Evolutionary conservation across 108 stramenopile species (phyloP).

Genomic region (Licmophora abbreviata): DNA sequence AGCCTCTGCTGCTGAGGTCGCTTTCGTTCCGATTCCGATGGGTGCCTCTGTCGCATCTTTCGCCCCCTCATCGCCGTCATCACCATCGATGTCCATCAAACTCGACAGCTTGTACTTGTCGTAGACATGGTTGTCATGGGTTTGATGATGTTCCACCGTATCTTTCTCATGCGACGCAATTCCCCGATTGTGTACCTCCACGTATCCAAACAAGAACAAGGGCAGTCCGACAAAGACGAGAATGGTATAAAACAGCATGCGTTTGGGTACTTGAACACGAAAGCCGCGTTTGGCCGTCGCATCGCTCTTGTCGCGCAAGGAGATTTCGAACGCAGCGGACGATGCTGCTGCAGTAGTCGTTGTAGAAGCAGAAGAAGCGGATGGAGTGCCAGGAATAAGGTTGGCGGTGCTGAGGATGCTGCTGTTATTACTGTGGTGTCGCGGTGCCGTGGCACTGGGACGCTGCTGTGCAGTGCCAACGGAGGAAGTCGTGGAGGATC

Average conservation of each 20-base stretch:
- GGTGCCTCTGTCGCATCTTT: too few relatives aligned
- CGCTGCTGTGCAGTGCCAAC: not conserved
- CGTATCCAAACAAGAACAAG: conserved; percentile 16
- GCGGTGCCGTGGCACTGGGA: not conserved
- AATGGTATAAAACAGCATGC: conserved; percentile 16
- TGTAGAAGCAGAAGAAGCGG: not conserved
- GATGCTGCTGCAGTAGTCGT: not conserved
- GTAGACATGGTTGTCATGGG: too few relatives aligned
- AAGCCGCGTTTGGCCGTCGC: conserved; percentile 14
- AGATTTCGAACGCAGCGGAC: not conserved
- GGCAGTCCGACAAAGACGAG: conserved; percentile 25
- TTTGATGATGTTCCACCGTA: too few relatives aligned
- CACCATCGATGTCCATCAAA: too few relatives aligned
- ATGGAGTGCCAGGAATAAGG: not conserved
- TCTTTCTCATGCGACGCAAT: too few relatives aligned
- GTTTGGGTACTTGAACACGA: conserved; percentile 25
- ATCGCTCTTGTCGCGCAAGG: conserved; percentile 4
- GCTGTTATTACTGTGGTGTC: not conserved
- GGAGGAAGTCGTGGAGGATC: too few relatives aligned
- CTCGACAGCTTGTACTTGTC: too few relatives aligned
- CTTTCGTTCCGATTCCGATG: too few relatives aligned
- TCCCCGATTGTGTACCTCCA: conserved; percentile 14
- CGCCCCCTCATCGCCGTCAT: too few relatives aligned
- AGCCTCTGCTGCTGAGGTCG: too few relatives aligned
- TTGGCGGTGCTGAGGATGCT: not conserved